Evolutionary conservation across 768 basidiomycete species (phyloP).

Genomic region (Pleurotus citrinopileatus): DNA sequence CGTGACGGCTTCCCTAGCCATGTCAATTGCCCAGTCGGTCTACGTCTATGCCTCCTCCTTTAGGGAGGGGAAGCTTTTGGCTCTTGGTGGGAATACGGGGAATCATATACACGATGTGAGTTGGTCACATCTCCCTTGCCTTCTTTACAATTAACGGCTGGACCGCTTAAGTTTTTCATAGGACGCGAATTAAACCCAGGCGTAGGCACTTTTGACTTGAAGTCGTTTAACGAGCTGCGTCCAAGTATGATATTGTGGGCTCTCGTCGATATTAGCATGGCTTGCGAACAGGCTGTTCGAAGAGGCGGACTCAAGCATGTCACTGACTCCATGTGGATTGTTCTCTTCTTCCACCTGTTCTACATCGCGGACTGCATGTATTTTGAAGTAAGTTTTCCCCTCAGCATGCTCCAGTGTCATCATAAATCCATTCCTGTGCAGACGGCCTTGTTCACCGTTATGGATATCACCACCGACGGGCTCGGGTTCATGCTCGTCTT

Average conservation of each 20-base stretch:
- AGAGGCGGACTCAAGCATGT: conserved; percentile 58
- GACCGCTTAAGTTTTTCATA: conserved; percentile 68
- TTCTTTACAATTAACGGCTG: conserved; percentile 8
- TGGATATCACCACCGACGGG: conserved; percentile 97
- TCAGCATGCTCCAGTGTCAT: not conserved
- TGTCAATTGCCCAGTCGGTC: conserved; percentile 72
- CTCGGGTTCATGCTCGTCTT: conserved; percentile 97
- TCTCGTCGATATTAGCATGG: conserved; percentile 84
- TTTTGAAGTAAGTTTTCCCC: conserved; percentile 63
- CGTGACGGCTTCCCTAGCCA: conserved; percentile 73
- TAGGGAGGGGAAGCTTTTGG: conserved; percentile 65
- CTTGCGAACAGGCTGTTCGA: conserved; percentile 84
- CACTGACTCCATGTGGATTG: conserved; percentile 91
- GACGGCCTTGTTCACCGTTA: conserved; percentile 87
- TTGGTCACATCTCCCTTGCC: conserved; percentile 13
- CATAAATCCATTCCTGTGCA: conserved; percentile 23
- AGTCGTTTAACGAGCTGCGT: conserved; percentile 78
- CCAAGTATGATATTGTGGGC: conserved; percentile 91
- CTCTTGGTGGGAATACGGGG: conserved; percentile 86
- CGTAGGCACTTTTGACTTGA: conserved; percentile 63
- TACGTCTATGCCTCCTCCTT: conserved; percentile 73
- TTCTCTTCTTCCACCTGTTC: conserved; percentile 79
- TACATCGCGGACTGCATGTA: conserved; percentile 86
- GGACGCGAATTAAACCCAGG: conserved; percentile 91
- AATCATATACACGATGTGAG: conserved; percentile 86